Base-by-base conservation (phyloP, 2,329 filamentous ascomycete genomes). In the Fusarium nematophilum region DNA sequence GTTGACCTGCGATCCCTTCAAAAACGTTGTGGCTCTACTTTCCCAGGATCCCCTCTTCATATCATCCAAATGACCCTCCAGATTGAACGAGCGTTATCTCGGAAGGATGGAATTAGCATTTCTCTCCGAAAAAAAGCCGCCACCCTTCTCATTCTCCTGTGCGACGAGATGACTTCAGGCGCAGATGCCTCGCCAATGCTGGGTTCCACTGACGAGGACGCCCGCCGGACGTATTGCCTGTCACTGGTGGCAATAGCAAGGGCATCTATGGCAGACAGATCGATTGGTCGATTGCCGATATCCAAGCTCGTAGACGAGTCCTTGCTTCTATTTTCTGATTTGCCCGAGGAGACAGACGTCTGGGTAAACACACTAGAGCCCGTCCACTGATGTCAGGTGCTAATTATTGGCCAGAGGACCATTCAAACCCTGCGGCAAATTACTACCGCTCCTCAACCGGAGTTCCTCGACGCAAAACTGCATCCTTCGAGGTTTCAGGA, bases 221-320 rank as follows among this genome's bases (percentile, higher is more conserved):
- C 73, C 11, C 72, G 76, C 34, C 69, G 65, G 6, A 66, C 71
- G 3, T 74, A 79, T 29, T 80, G 76, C 34, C 58, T 72, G 34
- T 74, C 77, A 9, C 67, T 83, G 9, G 53, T 78, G 9, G 66
- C 67, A 3, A 72, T 83, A 30, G 70, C 76, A 3, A 67, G 75
- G 25, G 72, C 71, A 10, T 74, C 75, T n/a, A 37, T 76, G 3
- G 55, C 64, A 6, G 71, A 72, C 21, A 69, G 67, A 21, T 60
- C 70, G 3, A 70, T 80, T 30, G 74, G 74, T 10, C 75, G 78
- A 29, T 64, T 83, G 23, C 75, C 76, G 11, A 68, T 73, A 3
- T 78, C 78, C 5, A 80, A 80, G 39, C 70, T 83, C 13, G 69
- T 79, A 8, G 74, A 77, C n/a, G 73, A 77, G 30, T 66, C 80